Base-by-base conservation (phyloP, 2,329 filamentous ascomycete genomes). In the Hymenoscyphus scutula region DNA sequence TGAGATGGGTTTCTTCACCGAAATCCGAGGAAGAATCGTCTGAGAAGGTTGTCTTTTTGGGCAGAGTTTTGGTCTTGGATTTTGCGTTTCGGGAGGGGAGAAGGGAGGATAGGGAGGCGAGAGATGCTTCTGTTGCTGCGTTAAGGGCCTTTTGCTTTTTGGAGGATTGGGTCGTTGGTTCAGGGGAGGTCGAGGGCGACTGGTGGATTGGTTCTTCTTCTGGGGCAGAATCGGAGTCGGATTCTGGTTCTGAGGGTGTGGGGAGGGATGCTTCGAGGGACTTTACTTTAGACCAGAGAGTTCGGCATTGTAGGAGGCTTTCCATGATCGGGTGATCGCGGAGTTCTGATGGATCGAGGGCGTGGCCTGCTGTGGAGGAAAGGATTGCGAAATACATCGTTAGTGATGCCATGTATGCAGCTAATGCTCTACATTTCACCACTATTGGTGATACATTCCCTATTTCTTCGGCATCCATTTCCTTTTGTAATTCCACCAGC, bases 381-480 rank as follows among this genome's bases (percentile, higher is more conserved):
- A 99, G 79, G 38, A 98, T 84, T 41, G 93, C 91, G 75, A 99
- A 97, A 76, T 99, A 99, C 86, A 97, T 93, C 56, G 90, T 89
- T 68, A 99, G 81, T 1, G 91, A 84, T 53, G 90, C 92, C 27
- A 98, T 81, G 73, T 99, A 98, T 64, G 92, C 91, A 5, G 91
- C 89, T 45, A 96, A 80, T 11, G 93, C 87, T 75, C 91, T 88
- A 73, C 90, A 88, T 74, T 94, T 95, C 63, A 91, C 81, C 8
- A 87, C 80, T 6, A 58, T 63, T 6, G 60, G n/a, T 8, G 55
- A 57, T 25, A 57, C 41, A 3, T 32, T 30, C 30, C 41, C 45
- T 8, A 53, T 41, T 1, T 37, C 48, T 15, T 70, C 70, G 6
- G 77, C 78, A 59, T 85, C 80, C 0, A 87, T 85, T 32, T 83